Conservation (phyloP, 441 rosid species). For the Gossypium laxum region DNA sequence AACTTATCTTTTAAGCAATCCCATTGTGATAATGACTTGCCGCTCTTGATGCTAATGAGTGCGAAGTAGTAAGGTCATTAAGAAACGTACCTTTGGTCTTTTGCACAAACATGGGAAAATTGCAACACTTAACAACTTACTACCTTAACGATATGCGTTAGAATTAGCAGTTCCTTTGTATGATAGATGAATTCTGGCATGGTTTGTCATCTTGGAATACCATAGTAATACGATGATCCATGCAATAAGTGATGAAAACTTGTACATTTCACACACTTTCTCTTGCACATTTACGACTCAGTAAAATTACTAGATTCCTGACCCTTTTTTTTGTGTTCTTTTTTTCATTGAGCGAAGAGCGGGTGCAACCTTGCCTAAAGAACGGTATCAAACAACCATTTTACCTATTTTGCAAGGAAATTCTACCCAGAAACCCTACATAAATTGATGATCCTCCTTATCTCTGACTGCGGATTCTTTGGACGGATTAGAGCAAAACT, state of each 20-base stretch:
- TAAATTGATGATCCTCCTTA: slow-evolving; percentile 51
- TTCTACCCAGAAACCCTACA: slow-evolving; percentile 59
- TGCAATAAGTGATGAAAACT: too few species aligned
- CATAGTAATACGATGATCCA: neutral
- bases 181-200: neutral
- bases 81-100: neutral
- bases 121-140: neutral
- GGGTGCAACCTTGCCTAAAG: too few species aligned
- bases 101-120: neutral
- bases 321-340: neutral
- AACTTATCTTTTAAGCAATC: neutral
- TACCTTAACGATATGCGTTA: neutral
- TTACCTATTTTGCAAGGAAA: slow-evolving; percentile 56
- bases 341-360: too few species aligned
- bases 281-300: neutral
- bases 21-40: neutral
- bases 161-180: neutral
- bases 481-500: slow-evolving; percentile 22
- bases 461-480: slow-evolving; percentile 49
- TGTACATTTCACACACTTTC: too few species aligned
- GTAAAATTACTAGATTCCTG: neutral
- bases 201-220: neutral
- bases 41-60: neutral
- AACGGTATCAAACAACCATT: too few species aligned
- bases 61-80: neutral